Base-by-base conservation (phyloP, 2,329 filamentous ascomycete genomes). In the Colletotrichum echinochloae region DNA sequence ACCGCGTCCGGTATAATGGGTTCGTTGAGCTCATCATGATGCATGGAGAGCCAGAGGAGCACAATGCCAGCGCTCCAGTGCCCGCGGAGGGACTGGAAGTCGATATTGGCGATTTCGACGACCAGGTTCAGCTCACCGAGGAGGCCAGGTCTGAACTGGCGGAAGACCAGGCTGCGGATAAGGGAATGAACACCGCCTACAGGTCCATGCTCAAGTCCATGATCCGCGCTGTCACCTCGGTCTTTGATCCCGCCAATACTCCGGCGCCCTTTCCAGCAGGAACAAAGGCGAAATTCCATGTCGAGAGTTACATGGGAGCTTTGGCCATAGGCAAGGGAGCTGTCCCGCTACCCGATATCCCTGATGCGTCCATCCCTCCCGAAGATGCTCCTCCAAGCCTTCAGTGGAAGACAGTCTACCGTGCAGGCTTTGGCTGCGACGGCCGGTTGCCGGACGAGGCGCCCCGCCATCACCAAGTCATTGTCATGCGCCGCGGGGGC, bases 401-500 rank as follows among this genome's bases (percentile, higher is more conserved):
- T 20, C 84, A 87, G 23, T 97, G 93, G 92, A 86, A 82, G 4
- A 89, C 82, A 1, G 83, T 97, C 74, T 95, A 91, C 81, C 87
- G 95, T 26, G 91, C 91, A 11, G 91, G 86, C 65, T 83, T 92
- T 20, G 88, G 90, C 12, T 96, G 95, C 79, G 83, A 86, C 68
- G 82, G 84, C n/a, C 82, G 83, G 4, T 79, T 89, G 2, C 86
- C 87, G 2, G 85, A 87, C n/a, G 76, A 79, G 20, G 86, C 83
- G 0, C 81, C 86, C 3, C 84, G 84, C 35, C 80, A 84, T 55
- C 85, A 97, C 81, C 91, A 97, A 61, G 85, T 98, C 70, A 90
- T 99, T 70, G 88, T 97, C 60, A 86, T 98, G 75, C 90, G 89
- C 35, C 90, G 96, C 7, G 95, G 96, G 48, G 90, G 89, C 1